Evolutionary conservation across 148 eudicot genomes (phyloP), one percentile per base, ranked within the genome.

Genomic region (Oxyria digyna): DNA sequence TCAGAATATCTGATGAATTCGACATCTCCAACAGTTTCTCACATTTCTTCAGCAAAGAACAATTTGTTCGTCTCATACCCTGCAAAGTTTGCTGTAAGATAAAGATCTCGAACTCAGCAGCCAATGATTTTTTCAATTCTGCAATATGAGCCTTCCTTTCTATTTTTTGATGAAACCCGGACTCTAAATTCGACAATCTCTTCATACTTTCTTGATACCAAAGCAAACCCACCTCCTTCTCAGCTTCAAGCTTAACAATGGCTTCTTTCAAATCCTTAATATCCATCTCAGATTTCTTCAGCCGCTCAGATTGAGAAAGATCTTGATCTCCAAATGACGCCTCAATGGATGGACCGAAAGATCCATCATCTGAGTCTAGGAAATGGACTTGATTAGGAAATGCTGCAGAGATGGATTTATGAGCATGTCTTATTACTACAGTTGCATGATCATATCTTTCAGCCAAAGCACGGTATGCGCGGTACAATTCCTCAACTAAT

Each of bases 381-480:
- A 71, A 54, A 14, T 89, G 87, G 54, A 78, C 82, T 71, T 94
- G 93, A 82, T 86, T 82, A 9, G 96, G 98, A 73, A 82, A 92
- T 2, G 78, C 96, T 73, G 91, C 91, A 21, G 88, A 72, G 91
- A 95, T 88, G 27, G 91, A 87, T 23, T 52, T 75, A 42, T 91
- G 99, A 12, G 99, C 99, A 68, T 95, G 99, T 37, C 91, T 85
- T 69, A 95, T 85, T 26, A 83, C 91, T 52, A 80, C 80, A n/a
- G 88, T 93, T 26, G 98, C 96, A 70, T 93, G 83, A 78, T 87
- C 94, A 64, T 93, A 93, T 78, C 98, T 83, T 73, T 93, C 98
- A 31, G 98, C 98, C 76, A 93, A 77, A 59, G 98, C 96, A 71
- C 98, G 94, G 70, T 93, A 93, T 50, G 96, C 98, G 24, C 96